These are phyloP conservation scores for Afroboletus lepidellus DNA, from an alignment of 1,284 basidiomycete species.

Conservation along the genomic window DNA sequence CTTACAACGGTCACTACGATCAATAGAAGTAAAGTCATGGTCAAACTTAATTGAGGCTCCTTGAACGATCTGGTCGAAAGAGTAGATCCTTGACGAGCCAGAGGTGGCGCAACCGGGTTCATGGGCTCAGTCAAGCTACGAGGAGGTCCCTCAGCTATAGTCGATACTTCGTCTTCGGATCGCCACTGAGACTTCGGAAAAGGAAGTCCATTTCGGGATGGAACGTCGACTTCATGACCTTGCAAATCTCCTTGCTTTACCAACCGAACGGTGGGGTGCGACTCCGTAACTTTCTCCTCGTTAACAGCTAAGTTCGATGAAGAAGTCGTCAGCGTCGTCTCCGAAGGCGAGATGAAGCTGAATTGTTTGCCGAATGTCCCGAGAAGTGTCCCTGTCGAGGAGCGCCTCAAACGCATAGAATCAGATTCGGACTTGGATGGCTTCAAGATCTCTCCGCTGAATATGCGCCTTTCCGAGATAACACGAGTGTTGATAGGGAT, in stretches of 20 bases:
- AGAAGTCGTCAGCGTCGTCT: conserved; percentile 24
- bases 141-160: conserved; percentile 1
- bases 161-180: conserved; percentile 19
- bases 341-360: conserved; percentile 26
- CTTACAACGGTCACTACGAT: conserved; percentile 64
- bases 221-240: background rate
- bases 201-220: conserved; percentile 2
- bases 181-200: conserved; percentile 10
- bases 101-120: conserved; percentile 26
- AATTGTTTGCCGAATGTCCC: conserved; percentile 10
- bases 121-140: conserved; percentile 15
- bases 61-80: conserved; percentile 28
- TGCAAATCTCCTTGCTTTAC: conserved; percentile 15
- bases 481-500: conserved; percentile 35
- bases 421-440: conserved; percentile 26
- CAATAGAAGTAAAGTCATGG: conserved; percentile 57
- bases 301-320: conserved; percentile 5
- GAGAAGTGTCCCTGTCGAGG: conserved; percentile 10
- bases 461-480: conserved; percentile 26
- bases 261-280: conserved; percentile 25
- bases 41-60: conserved; percentile 59
- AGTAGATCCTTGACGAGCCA: conserved; percentile 17
- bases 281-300: conserved; percentile 8
- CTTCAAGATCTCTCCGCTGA: conserved; percentile 23
- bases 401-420: conserved; percentile 15